Evolutionary conservation across 257 asterid genomes (phyloP), one percentile per base, ranked within the genome.

Genomic region (Solanum habrochaites): DNA sequence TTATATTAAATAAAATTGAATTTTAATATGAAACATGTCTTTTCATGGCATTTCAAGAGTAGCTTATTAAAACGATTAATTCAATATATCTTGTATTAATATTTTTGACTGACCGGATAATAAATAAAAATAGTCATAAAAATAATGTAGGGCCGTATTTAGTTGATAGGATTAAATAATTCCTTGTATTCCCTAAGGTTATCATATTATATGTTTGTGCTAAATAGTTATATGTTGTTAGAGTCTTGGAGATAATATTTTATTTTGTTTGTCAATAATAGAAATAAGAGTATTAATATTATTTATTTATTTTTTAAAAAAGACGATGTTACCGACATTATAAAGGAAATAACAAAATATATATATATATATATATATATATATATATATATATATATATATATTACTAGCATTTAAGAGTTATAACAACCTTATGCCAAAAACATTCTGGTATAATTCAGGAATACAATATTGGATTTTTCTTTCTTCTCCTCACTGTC

Each of bases 251-350:
- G 39, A 35, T 35, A 5, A 35, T 35, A n/a, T 25, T 18, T 5
- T 67, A 13, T 67, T 67, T 67, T 6, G 3, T 14, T 14, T 14
- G 74, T 27, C 2, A 67, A 27, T 8, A 18, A 67, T 7, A 27
- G 29, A 67, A 66, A 67, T 27, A 67, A 67, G 7, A 62, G 7
- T 23, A 62, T 60, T 60, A 21, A 2, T 60, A 10, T 21, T 23
- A 21, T 9, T 60, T 9, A 3, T 5, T 13, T 2, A 2, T 6
- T 52, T 2, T 3, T 3, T 10, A 12, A 35, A 27, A 37, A 15
- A 11, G 25, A 66, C 86, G 86, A 62, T 88, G 87, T 89, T 83
- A 74, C 86, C 81, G 42, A 86, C 69, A 25, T 31, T 58, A 71
- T 47, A 29, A 83, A 60, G 6, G 8, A 47, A 47, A 87, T 69